phyloP scores from a whole-genome alignment of 1,284 basidiomycete species.

The Inonotus obliquus region DNA sequence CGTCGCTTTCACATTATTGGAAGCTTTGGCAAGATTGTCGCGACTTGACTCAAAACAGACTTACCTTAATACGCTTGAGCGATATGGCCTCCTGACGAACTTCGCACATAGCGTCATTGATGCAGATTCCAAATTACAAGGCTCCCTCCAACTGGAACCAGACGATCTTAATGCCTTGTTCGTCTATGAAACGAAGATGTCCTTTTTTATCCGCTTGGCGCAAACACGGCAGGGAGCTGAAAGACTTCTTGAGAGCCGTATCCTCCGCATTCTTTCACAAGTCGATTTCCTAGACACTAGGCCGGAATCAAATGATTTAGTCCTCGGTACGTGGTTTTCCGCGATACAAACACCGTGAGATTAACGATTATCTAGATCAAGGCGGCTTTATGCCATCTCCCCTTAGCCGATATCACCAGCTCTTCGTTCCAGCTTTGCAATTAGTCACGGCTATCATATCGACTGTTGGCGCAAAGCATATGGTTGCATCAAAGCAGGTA shows the following conservation, averaged over 20 bases:
- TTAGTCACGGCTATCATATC: slow-evolving; percentile 68
- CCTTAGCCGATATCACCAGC: slow-evolving; percentile 83
- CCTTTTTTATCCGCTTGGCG: slow-evolving; percentile 80
- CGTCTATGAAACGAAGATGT: slow-evolving; percentile 94
- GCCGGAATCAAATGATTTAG: slow-evolving; percentile 77
- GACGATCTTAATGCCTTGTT: slow-evolving; percentile 90
- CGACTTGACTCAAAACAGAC: slow-evolving; percentile 57
- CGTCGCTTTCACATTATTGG: slow-evolving; percentile 83
- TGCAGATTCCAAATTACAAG: slow-evolving; percentile 73
- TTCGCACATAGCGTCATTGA: slow-evolving; percentile 86
- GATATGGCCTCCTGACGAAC: slow-evolving; percentile 78
- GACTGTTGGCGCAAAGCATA: slow-evolving; percentile 61
- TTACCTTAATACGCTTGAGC: slow-evolving; percentile 57
- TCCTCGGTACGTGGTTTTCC: slow-evolving; percentile 58
- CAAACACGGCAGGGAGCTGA: slow-evolving; percentile 83
- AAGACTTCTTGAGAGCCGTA: slow-evolving; percentile 74
- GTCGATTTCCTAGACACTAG: slow-evolving; percentile 85
- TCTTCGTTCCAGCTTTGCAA: slow-evolving; percentile 83
- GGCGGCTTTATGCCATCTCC: slow-evolving; percentile 86
- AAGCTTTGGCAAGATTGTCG: slow-evolving; percentile 68
- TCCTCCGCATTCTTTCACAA: slow-evolving; percentile 76
- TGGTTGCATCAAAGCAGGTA: slow-evolving; percentile 65
- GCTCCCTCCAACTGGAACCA: slow-evolving; percentile 84
- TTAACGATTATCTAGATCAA: slow-evolving; percentile 47
- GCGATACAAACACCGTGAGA: background rate